Evolutionary conservation across 768 basidiomycete species (phyloP), one percentile per base, ranked within the genome.

Genomic region (Trametes elegans): DNA sequence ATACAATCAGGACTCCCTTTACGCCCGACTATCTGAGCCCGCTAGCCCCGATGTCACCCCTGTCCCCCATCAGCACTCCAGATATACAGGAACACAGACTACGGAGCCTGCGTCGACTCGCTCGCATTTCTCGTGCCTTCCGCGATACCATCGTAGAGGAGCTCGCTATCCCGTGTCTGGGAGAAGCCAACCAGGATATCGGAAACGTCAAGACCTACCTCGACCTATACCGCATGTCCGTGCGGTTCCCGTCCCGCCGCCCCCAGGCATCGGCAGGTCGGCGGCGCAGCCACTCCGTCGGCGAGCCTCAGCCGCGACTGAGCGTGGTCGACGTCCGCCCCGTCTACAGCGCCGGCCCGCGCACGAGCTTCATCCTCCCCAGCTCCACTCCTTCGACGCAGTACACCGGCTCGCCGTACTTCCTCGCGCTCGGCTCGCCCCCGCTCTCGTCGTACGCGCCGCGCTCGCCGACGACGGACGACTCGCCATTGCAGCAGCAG

Each of bases 161-260:
- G 55, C 28, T 64, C 42, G 50, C 60, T 3, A 57, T 58, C 34
- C 60, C 62, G 2, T 63, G 64, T n/a, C 38, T 63, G 27, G 62
- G 56, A 1, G 59, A 64, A 28, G 40, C 62, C 3, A 49, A 40
- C 18, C 40, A 53, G 16, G 49, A 58, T 19, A 58, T 61, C 24
- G 50, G 57, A 11, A 44, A 49, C 52, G 50, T 66, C 44, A 61
- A 58, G 7, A 59, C 62, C 2, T 68, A 63, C 62, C 63, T 64
- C 19, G 66, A 68, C 48, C 55, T 64, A 10, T 68, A 68, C 61
- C 63, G 59, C 47, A 45, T 59, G 31, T 48, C 59, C 23, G 47
- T 49, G 56, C 62, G 32, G 52, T 23, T 31, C 23, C 32, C 16
- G 6, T 41, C 36, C 18, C 36, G 40, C 7, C 41, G 40, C 16